Base-by-base conservation (phyloP, 257 asterid genomes). In the Rauvolfia tetraphylla region DNA sequence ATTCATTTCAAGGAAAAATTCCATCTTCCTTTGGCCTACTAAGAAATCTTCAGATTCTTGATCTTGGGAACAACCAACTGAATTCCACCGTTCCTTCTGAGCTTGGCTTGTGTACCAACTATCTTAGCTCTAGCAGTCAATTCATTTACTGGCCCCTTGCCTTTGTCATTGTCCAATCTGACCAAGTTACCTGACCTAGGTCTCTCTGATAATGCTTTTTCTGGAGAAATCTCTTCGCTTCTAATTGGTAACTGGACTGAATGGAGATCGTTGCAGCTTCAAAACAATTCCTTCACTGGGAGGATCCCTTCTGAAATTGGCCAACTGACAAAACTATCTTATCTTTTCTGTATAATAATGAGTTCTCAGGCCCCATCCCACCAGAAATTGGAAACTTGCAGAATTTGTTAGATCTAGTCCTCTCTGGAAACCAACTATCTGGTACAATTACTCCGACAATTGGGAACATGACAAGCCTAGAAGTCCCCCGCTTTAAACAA, bases 351-450 rank as follows among this genome's bases (percentile, higher is more conserved):
- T 87, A 17, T 59, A 77, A 77, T 1, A 90, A 92, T 79, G 53
- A 84, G 31, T 88, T 92, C 65, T 85, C 94, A 2, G 96, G 92
- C 51, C 25, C 85, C 54, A 89, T 93, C 73, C 96, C 96, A 15
- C 72, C 46, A 34, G 86, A 84, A 76, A 84, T 91, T 46, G 93
- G 93, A 44, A 85, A 88, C 82, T 80, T 89, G 46, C 71, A 23
- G 66, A 77, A 83, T 29, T 80, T 92, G 74, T 4, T 2, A 48
- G 0, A 0, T 0, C 67, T 92, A 29, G 93, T 89, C 54, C 84
- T 90, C 13, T 87, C 95, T 7, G 46, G 5, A 18, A 92, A 92
- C 83, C 79, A 77, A 12, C 83, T 92, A 68, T 87, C 91, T 1
- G 96, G 97, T 51, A 33, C 81, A 49, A 88, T 92, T 78, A 97